Conservation (phyloP, 257 asterid genomes). For the Lithospermum erythrorhizon region DNA sequence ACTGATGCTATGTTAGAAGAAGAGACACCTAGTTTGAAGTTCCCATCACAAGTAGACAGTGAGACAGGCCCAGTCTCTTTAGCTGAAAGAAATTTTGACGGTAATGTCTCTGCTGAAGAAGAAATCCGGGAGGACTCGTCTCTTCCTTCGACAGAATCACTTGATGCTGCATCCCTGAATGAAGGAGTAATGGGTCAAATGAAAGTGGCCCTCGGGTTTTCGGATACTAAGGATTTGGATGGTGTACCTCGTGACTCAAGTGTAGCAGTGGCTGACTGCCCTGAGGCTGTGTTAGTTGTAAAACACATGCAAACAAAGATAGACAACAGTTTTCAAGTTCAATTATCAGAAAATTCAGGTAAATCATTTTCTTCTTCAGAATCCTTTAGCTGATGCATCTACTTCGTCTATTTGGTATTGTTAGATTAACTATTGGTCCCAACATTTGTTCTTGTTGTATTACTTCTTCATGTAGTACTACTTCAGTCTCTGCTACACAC, state of each 20-base stretch:
- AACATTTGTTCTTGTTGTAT: background rate
- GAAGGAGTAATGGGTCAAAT: conserved; percentile 4
- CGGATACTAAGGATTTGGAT: conserved; percentile 18
- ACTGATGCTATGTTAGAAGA: conserved; percentile 5
- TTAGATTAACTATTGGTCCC: background rate
- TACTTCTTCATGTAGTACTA: no score
- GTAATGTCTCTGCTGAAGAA: conserved; percentile 19
- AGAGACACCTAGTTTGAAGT: conserved; percentile 2
- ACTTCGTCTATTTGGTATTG: conserved; percentile 10
- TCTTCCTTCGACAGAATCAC: conserved; percentile 20
- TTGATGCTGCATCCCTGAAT: conserved; percentile 19
- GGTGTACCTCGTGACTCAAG: conserved; percentile 12
- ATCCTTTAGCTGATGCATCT: background rate
- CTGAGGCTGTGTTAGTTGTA: conserved; percentile 9
- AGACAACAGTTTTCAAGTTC: conserved; percentile 13
- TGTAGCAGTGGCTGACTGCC: conserved; percentile 20
- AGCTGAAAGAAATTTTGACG: conserved; percentile 13
- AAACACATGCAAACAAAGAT: conserved; percentile 23
- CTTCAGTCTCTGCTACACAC: background rate
- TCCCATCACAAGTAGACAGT: background rate
- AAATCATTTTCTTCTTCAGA: background rate
- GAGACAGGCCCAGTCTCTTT: conserved; percentile 16
- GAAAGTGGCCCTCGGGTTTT: conserved; percentile 16
- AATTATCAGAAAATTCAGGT: conserved; percentile 25
- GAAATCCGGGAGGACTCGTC: conserved; percentile 20